Evolutionary conservation across 2,329 filamentous ascomycete genomes (phyloP).

Genomic region (Chlorencoelia australis): DNA sequence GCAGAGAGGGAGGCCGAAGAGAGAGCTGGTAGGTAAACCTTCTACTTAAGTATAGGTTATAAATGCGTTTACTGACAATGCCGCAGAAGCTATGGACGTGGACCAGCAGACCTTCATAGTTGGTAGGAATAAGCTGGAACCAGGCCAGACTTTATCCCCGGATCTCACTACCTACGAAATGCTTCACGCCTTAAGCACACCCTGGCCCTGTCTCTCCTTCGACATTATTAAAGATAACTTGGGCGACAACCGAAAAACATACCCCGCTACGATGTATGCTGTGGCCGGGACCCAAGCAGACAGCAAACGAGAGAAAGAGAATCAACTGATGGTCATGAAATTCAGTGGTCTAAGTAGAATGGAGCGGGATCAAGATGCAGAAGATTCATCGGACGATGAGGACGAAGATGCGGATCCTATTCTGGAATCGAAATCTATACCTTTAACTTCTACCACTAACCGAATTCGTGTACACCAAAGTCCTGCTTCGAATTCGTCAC

Average conservation of each 20-base stretch:
- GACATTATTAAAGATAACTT: conserved; percentile 81
- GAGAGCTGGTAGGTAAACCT: conserved; percentile 48
- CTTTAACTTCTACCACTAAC: conserved; percentile 80
- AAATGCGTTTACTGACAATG: conserved; percentile 13
- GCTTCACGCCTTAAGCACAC: conserved; percentile 87
- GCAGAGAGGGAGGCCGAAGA: conserved; percentile 88
- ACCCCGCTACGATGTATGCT: conserved; percentile 89
- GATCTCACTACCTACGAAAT: conserved; percentile 96
- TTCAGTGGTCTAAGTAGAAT: conserved; percentile 85
- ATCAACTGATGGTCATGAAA: conserved; percentile 93
- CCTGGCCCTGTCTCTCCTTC: conserved; percentile 95
- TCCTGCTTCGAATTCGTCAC: conserved; percentile 58
- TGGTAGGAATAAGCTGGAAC: conserved; percentile 80
- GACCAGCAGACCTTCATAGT: conserved; percentile 95
- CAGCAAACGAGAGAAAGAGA: conserved; percentile 63
- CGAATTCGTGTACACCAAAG: conserved; percentile 82
- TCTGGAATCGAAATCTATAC: conserved; percentile 84
- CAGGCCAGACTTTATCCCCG: conserved; percentile 82
- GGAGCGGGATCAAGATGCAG: conserved; percentile 58
- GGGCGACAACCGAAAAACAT: conserved; percentile 83
- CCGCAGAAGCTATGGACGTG: conserved; percentile 72
- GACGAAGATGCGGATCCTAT: conserved; percentile 75
- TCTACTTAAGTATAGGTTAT: not conserved
- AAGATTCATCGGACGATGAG: conserved; percentile 60
- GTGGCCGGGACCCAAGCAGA: conserved; percentile 93